phyloP scores from a whole-genome alignment of 129 eudicot species.

The Flaveria brownii region DNA sequence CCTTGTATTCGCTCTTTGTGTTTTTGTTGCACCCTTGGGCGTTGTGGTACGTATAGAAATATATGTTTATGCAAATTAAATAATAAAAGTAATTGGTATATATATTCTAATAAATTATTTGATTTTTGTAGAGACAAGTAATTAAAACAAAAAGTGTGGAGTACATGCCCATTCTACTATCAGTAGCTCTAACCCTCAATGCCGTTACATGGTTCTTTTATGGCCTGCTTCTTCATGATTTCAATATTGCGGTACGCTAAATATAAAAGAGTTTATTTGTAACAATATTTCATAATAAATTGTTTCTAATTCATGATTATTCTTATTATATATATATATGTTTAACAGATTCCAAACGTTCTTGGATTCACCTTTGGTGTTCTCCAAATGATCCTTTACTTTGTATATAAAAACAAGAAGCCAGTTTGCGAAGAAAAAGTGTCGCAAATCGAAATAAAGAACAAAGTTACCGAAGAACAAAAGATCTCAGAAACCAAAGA shows the following conservation, averaged over 20 bases:
- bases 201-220: slow-evolving; percentile 88
- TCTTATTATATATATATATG: background rate
- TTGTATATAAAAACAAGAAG: slow-evolving; percentile 49
- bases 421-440: slow-evolving; percentile 37
- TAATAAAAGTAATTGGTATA: background rate
- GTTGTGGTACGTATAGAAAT: slow-evolving; percentile 52
- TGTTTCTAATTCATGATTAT: background rate
- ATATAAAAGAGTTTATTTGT: background rate
- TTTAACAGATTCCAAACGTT: slow-evolving; percentile 58
- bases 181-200: slow-evolving; percentile 66
- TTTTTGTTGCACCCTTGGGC: slow-evolving; percentile 77
- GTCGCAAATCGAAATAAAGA: slow-evolving; percentile 30
- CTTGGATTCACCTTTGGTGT: slow-evolving; percentile 62
- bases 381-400: slow-evolving; percentile 58
- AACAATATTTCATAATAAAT: background rate
- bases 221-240: slow-evolving; percentile 63
- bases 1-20: slow-evolving; percentile 65
- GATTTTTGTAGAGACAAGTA: slow-evolving; percentile 63
- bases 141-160: slow-evolving; percentile 78
- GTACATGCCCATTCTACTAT: slow-evolving; percentile 76
- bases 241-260: slow-evolving; percentile 64
- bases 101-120: background rate
- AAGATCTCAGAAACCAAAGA: slow-evolving; percentile 28
- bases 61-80: background rate
- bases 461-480: slow-evolving; percentile 12